Percentiles rank a stretch among this genome's conserved stretches.
Evolutionary conservation across 225 moss, liverwort and hornwort species (phyloP).

Genomic region (Asterella californica): DNA sequence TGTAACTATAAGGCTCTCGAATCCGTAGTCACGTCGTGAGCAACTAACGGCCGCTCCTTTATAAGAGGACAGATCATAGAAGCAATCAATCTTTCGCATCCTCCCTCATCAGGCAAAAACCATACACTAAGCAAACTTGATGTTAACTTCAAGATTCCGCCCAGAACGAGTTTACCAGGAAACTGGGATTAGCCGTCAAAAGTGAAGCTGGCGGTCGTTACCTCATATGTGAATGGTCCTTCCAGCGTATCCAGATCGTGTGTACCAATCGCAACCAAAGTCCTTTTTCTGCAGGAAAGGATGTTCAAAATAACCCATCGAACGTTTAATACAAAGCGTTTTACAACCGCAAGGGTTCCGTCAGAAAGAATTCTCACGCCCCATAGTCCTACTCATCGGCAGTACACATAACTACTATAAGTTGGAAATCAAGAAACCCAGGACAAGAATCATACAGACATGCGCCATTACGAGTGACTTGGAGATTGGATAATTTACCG

Average conservation of each 20-base stretch:
- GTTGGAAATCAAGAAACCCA: background rate
- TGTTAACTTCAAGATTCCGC: background rate
- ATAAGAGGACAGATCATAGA: background rate
- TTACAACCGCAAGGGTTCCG: background rate
- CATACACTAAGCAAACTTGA: background rate
- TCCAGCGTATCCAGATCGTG: constrained; percentile 81
- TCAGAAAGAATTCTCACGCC: background rate
- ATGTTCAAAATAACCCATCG: background rate
- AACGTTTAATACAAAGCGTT: background rate
- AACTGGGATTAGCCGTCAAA: background rate
- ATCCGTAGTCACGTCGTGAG: background rate
- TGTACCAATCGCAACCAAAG: constrained; percentile 94
- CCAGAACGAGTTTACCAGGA: background rate
- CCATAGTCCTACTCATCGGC: background rate
- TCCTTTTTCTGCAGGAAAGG: constrained; percentile 61
- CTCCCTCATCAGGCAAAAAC: background rate
- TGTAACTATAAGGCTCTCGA: background rate
- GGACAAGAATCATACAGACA: background rate
- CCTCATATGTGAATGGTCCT: constrained; percentile 98
- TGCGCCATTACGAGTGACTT: background rate
- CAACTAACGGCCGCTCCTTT: too few relatives aligned
- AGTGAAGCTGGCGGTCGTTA: background rate
- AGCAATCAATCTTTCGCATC: background rate
- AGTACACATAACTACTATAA: background rate
- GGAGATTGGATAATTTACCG: background rate